Percentiles rank a stretch among this genome's conserved stretches.
phyloP scores from a whole-genome alignment of 2,329 filamentous ascomycete genomes.

The Monilinia aucupariae region DNA sequence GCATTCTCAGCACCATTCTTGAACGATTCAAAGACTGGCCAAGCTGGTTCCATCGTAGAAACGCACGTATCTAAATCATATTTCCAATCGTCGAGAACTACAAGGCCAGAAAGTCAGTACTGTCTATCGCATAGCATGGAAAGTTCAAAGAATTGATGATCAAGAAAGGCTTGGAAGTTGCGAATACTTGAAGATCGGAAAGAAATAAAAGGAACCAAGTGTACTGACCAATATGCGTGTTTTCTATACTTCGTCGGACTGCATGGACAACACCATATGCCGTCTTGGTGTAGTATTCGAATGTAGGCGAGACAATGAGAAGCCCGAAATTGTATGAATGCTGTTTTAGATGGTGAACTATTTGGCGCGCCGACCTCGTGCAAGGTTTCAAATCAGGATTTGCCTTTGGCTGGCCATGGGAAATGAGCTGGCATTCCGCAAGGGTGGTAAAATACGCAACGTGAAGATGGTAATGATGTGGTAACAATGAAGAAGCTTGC shows the following conservation, averaged over 20 bases:
- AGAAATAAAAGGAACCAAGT: background rate
- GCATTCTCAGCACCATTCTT: slow-evolving; percentile 23
- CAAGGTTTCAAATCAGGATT: slow-evolving; percentile 30
- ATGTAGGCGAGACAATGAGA: slow-evolving; percentile 39
- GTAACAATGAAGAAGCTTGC: slow-evolving; percentile 26
- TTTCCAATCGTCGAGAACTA: slow-evolving; percentile 32
- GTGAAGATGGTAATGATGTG: slow-evolving; percentile 34
- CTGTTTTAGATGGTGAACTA: slow-evolving; percentile 36
- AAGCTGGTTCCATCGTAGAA: slow-evolving; percentile 29
- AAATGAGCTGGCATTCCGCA: slow-evolving; percentile 28
- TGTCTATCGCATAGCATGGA: background rate
- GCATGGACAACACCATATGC: slow-evolving; percentile 33
- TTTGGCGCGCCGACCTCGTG: slow-evolving; percentile 36
- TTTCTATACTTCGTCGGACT: slow-evolving; percentile 31
- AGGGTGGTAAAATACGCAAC: slow-evolving; percentile 32
- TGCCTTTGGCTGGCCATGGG: slow-evolving; percentile 22
- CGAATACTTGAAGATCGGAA: background rate
- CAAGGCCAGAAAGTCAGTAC: background rate
- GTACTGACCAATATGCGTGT: slow-evolving; percentile 25
- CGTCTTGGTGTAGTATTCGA: slow-evolving; percentile 38
- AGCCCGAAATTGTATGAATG: slow-evolving; percentile 40
- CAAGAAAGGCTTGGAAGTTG: background rate
- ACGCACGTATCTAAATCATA: slow-evolving; percentile 30
- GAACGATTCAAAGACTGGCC: slow-evolving; percentile 30
- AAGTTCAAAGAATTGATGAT: background rate